Percentiles rank a stretch among this genome's conserved stretches.
Conservation (phyloP, 345 rosid genomes). For the Salix dunnii region DNA sequence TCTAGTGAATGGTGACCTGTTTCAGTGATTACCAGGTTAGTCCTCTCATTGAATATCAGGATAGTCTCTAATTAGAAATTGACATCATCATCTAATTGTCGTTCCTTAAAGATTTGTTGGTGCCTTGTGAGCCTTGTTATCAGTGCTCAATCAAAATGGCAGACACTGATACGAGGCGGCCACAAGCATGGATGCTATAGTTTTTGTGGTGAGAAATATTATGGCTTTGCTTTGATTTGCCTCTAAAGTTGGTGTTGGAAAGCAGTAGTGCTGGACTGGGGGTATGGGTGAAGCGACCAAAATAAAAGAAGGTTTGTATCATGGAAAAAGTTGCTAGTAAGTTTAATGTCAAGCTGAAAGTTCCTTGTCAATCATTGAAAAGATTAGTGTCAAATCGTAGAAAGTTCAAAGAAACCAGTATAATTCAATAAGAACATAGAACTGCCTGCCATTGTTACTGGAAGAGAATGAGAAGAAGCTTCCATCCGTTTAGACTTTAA, state of each 20-base stretch:
- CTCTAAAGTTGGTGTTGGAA: background rate
- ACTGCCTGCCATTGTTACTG: background rate
- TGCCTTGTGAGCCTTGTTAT: background rate
- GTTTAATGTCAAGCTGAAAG: background rate
- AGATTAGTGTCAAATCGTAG: background rate
- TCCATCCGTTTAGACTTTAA: background rate
- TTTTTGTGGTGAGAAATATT: background rate
- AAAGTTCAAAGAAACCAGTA: background rate
- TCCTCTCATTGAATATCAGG: background rate
- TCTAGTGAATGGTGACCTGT: conserved; percentile 66
- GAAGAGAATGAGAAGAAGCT: background rate
- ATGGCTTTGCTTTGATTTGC: background rate
- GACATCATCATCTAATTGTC: background rate
- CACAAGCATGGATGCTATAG: background rate
- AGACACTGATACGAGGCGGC: background rate
- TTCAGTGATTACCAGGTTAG: conserved; percentile 2
- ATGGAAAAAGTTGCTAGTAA: background rate
- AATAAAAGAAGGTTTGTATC: background rate
- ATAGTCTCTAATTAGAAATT: background rate
- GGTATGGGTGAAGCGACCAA: background rate
- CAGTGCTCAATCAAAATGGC: background rate
- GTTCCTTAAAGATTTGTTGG: background rate
- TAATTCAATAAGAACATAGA: background rate
- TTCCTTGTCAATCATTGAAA: background rate
- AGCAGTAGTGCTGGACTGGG: background rate